Base-by-base conservation (phyloP, 768 basidiomycete species). In the Tephrocybe sp. region DNA sequence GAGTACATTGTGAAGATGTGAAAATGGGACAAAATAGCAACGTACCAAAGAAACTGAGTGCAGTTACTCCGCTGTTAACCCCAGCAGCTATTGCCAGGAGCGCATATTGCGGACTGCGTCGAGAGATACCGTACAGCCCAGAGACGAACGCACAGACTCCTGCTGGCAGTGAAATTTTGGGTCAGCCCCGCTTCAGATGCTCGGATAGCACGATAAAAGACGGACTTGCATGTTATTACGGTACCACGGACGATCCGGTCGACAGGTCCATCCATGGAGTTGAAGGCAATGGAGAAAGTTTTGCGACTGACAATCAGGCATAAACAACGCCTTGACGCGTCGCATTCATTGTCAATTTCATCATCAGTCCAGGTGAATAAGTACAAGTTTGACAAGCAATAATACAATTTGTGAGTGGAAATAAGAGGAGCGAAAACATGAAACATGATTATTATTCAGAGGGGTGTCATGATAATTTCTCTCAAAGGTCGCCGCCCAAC, bases 41-140 rank as follows among this genome's bases (percentile, higher is more conserved):
- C 85, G 48, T 52, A 92, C 92, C 77, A 67, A 94, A 93, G 69
- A 94, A 94, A 0, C 83, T 78, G 8, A 81, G 74, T 5, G 87
- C 83, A 9, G 81, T 85, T 14, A 92, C 69, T 19, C 82, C 83
- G 40, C 84, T 82, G 62, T 93, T 93, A 17, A 88, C 55, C 14
- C 82, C 84, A 51, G 91, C 80, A 33, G 82, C 77, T 10, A 77
- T 60, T 26, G 84, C 77, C 16, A 85, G 65, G 8, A 77, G 60
- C 4, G 72, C 72, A 35, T 69, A 71, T 10, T 69, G 76, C 36
- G 77, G 74, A 51, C 75, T 74, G 11, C 79, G 69, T 56, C 69
- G 75, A 23, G 79, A 55, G 33, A 83, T 69, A 9, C 69, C 70
- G 53, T 74, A 70, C 6, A 75, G 48, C 17, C 76, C 77, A 13